These are phyloP conservation scores for Termitomyces sp. DNA, from an alignment of 768 basidiomycete species.

Conservation along the genomic window DNA sequence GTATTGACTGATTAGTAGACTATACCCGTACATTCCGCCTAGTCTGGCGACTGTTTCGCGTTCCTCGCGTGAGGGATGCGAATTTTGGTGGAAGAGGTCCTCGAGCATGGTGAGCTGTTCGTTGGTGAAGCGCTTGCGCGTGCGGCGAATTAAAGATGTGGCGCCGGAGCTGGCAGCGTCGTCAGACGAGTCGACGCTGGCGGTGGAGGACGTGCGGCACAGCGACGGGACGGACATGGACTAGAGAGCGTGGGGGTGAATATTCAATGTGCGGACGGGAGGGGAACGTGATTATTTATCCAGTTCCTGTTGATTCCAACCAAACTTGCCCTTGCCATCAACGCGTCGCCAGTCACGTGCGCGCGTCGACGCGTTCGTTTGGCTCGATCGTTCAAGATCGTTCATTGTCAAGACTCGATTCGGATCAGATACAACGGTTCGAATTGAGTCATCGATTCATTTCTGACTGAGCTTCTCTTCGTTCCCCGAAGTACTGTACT, in stretches of 20 bases:
- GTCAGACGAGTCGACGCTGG: constrained; percentile 51
- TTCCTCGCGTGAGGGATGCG: constrained; percentile 73
- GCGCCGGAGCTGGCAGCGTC: constrained; percentile 33
- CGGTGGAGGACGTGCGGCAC: constrained; percentile 51
- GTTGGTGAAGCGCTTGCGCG: constrained; percentile 68
- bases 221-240: constrained; percentile 10
- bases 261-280: constrained; percentile 10
- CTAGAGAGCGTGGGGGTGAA: constrained; percentile 2
- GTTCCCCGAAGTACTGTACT: not conserved
- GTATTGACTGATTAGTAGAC: not conserved
- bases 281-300: constrained; percentile 15
- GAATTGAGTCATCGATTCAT: not conserved
- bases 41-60: constrained; percentile 60
- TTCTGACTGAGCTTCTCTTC: not conserved
- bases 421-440: not conserved
- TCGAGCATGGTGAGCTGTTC: constrained; percentile 70
- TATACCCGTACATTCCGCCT: constrained; percentile 58
- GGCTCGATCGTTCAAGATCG: not conserved
- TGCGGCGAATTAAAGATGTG: constrained; percentile 43
- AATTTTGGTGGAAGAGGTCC: constrained; percentile 66
- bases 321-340: constrained; percentile 21
- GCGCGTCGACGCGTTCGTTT: constrained; percentile 10
- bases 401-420: not conserved
- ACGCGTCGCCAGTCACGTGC: constrained; percentile 19
- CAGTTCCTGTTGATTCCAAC: constrained; percentile 19